Base-by-base conservation (phyloP, 805 yeast species). In the Yueomyces sp. region DNA sequence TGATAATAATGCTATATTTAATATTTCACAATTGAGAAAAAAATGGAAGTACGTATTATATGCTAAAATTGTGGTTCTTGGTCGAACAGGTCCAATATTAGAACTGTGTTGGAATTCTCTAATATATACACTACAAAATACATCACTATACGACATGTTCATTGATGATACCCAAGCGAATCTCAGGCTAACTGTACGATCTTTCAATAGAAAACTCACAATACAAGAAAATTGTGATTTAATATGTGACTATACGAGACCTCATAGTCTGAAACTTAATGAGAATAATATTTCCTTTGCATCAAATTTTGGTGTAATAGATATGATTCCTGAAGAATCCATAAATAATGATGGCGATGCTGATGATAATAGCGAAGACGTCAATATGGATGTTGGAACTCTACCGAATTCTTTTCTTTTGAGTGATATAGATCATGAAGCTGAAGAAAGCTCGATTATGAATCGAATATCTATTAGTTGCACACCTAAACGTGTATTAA, bases 81-180 rank as follows among this genome's bases (percentile, higher is more conserved):
- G 90, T 42, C 73, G 92, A 46, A 70, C 85, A 1, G 95, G 95
- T 0, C 94, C 95, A 2, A 64, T 83, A 32, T 79, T 78, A 53
- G 96, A 87, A 54, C 61, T 81, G 12, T 80, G 84, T 40, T 81
- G 87, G 77, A 74, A 72, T 27, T 74, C 88, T 3, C 59, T 85
- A 28, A 54, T 81, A 4, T 64, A 70, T 33, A 92, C 94, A 0
- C 63, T 88, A 44, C 57, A 69, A 42, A 67, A 71, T 43, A 72
- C 79, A 3, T 64, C 66, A 49, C 65, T 88, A 29, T 96, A 96
- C 2, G 61, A 69, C 34, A 77, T 85, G 4, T 81, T 73, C 49
- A 64, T 80, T 38, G 85, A 81, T 49, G 87, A 81, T 19, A 19
- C 19, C 19, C 19, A 19, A 19, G 19, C 19, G 19, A 19, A 19